A percentile compares a stretch with the other conserved stretches of the same genome.
Evolutionary conservation across 805 yeast genomes (phyloP).

Genomic region (Wickerhamiella kurtzmanii): DNA sequence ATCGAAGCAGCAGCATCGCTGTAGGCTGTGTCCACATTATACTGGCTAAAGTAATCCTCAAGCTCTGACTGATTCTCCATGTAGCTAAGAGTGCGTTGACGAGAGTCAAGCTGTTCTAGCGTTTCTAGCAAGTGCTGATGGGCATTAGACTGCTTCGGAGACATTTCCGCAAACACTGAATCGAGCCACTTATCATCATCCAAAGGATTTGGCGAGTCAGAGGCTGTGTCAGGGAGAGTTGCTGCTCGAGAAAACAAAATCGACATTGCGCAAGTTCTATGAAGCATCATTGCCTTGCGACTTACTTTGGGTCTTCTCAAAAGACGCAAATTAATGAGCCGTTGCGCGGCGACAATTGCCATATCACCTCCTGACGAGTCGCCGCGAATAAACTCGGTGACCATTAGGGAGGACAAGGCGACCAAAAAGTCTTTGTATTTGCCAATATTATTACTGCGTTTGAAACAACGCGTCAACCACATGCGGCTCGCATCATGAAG

Average conservation of each 20-base stretch:
- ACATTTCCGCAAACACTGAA: constrained; percentile 18
- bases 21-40: constrained; percentile 7
- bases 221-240: neutral
- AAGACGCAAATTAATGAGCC: constrained; percentile 58
- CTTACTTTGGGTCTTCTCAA: constrained; percentile 49
- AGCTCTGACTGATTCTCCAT: constrained; percentile 18
- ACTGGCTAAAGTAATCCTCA: constrained; percentile 19
- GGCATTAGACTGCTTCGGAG: constrained; percentile 3
- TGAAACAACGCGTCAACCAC: constrained; percentile 48
- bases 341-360: constrained; percentile 64
- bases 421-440: constrained; percentile 75
- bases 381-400: constrained; percentile 77
- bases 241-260: constrained; percentile 35
- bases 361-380: constrained; percentile 77
- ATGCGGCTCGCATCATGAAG: constrained; percentile 61
- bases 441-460: constrained; percentile 31
- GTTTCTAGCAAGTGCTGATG: constrained; percentile 4
- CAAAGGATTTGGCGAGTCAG: neutral
- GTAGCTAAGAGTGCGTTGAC: constrained; percentile 14
- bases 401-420: constrained; percentile 66
- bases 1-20: constrained; percentile 33
- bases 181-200: constrained; percentile 18
- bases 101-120: constrained; percentile 8
- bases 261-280: constrained; percentile 62
- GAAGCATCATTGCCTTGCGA: constrained; percentile 62